Evolutionary conservation across 169 alveolate species (phyloP).

Genomic region (Eimeria falciformis): DNA sequence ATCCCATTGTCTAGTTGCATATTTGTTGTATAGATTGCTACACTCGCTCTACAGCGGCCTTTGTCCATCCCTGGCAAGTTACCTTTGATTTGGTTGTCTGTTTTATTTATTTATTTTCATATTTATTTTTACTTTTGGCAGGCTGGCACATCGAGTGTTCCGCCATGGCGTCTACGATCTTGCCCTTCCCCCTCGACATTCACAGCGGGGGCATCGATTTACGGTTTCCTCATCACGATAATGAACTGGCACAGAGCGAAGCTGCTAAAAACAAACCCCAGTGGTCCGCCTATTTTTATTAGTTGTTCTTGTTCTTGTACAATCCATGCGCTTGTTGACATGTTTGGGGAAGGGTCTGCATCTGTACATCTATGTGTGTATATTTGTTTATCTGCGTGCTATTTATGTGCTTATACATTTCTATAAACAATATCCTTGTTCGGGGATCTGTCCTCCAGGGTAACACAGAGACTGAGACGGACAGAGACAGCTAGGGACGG

Average conservation of each 20-base stretch:
- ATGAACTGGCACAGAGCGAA: constrained; percentile 99
- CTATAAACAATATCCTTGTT: too few relatives aligned
- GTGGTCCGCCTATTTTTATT: too few relatives aligned
- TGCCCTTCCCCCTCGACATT: constrained; percentile 89
- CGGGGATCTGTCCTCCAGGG: too few relatives aligned
- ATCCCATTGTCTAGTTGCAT: too few relatives aligned
- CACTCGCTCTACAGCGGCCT: background rate
- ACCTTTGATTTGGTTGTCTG: too few relatives aligned
- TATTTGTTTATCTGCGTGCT: background rate
- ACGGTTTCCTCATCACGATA: constrained; percentile 99
- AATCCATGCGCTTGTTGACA: background rate
- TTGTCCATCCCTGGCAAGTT: background rate
- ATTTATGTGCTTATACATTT: constrained; percentile 3
- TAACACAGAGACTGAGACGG: too few relatives aligned
- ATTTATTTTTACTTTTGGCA: too few relatives aligned
- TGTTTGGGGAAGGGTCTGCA: background rate
- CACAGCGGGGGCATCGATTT: constrained; percentile 99
- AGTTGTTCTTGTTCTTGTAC: too few relatives aligned
- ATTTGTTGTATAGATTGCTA: too few relatives aligned
- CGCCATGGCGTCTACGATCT: constrained; percentile 81
- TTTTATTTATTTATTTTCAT: background rate
- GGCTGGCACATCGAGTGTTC: constrained; percentile 99
- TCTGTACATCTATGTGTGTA: background rate
- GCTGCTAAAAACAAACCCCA: constrained; percentile 95
- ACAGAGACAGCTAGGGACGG: too few relatives aligned